These are phyloP conservation scores for Kandelia obovata DNA, from an alignment of 345 rosid species.

Conservation along the genomic window DNA sequence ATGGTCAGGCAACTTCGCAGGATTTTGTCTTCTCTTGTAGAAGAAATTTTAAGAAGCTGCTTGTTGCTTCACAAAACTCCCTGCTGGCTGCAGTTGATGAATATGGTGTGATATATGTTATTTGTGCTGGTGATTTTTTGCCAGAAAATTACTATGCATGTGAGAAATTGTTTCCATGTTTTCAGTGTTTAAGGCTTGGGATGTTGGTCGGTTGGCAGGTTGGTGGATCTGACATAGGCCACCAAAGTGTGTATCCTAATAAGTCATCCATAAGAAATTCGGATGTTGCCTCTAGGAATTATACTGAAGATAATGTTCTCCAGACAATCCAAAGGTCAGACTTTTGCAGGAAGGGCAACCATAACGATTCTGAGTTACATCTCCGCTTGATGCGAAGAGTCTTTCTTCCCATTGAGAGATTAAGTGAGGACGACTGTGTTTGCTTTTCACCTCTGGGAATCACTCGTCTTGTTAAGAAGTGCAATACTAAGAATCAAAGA, in stretches of 20 bases:
- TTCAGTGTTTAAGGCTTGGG: constrained; percentile 58
- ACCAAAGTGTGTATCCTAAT: constrained; percentile 36
- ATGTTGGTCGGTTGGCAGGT: constrained; percentile 65
- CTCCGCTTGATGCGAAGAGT: constrained; percentile 43
- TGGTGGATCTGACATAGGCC: constrained; percentile 65
- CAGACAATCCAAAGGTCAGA: constrained; percentile 27
- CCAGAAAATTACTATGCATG: constrained; percentile 35
- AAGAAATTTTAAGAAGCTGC: constrained; percentile 70
- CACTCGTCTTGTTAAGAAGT: constrained; percentile 64
- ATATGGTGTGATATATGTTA: constrained; percentile 58
- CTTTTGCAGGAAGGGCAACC: constrained; percentile 29
- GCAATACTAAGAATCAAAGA: constrained; percentile 24
- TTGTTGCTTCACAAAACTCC: constrained; percentile 63
- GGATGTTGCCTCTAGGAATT: constrained; percentile 11
- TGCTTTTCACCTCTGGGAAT: constrained; percentile 83
- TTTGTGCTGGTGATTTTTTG: constrained; percentile 46
- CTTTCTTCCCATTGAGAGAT: constrained; percentile 60
- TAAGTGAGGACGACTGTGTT: constrained; percentile 51
- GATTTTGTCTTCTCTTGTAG: constrained; percentile 25
- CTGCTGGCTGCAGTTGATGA: constrained; percentile 80
- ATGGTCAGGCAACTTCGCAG: constrained; percentile 25
- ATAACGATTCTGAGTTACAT: constrained; percentile 34
- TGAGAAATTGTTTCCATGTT: constrained; percentile 44
- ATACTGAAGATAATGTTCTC: constrained; percentile 22
- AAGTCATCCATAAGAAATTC: constrained; percentile 25